Percentiles rank a stretch among this genome's conserved stretches.
phyloP scores from a whole-genome alignment of 805 yeast genomes.

The Starmerella sirachaensis region DNA sequence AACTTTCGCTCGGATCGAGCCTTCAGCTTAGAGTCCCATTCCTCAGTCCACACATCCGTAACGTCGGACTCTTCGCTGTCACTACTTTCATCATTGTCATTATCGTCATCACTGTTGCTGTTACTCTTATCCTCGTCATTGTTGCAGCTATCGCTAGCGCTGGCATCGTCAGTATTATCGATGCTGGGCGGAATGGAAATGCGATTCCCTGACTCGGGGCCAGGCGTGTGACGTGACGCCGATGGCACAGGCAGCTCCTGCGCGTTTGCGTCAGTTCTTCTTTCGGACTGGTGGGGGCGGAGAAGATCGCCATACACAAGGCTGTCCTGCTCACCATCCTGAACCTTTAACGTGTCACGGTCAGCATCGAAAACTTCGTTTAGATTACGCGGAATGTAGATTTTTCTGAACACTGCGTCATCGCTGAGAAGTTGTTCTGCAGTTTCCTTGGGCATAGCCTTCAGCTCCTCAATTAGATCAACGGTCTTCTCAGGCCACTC shows the following conservation, averaged over 20 bases:
- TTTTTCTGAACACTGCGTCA: conserved; percentile 83
- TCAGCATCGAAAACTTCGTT: conserved; percentile 44
- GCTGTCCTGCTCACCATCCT: conserved; percentile 37
- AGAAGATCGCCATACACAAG: conserved; percentile 37
- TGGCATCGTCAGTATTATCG: conserved; percentile 31
- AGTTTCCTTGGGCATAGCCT: conserved; percentile 21
- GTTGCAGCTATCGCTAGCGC: conserved; percentile 3
- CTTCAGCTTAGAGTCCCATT: conserved; percentile 33
- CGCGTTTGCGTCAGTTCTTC: background rate
- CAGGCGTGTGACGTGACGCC: no score
- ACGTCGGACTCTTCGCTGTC: conserved; percentile 23
- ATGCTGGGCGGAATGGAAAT: conserved; percentile 5
- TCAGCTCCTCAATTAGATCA: conserved; percentile 21
- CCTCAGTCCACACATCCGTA: conserved; percentile 30
- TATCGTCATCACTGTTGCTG: conserved; percentile 5
- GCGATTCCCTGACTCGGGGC: background rate
- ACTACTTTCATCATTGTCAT: conserved; percentile 8
- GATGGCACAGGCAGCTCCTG: no score
- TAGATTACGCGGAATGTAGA: conserved; percentile 58
- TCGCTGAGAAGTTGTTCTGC: conserved; percentile 43
- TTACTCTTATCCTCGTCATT: background rate
- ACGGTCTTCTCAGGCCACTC: conserved; percentile 31
- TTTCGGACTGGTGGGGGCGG: conserved; percentile 1
- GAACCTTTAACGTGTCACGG: conserved; percentile 49
- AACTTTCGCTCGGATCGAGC: conserved; percentile 52